phyloP scores from a whole-genome alignment of 768 basidiomycete species.

The Cystobasidium ongulense region DNA sequence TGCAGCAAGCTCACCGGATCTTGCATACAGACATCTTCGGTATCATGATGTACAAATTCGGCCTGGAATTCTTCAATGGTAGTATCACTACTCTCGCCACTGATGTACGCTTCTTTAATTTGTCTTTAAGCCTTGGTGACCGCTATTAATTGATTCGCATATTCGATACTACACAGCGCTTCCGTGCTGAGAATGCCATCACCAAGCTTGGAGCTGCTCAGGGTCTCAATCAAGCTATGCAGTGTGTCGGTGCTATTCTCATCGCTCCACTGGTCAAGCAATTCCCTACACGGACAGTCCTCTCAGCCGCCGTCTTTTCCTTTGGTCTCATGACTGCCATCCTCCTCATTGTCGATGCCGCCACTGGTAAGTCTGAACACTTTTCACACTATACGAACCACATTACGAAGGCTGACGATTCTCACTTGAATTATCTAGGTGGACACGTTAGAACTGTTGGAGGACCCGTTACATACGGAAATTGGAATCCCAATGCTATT shows the following conservation, averaged over 20 bases:
- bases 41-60: slow-evolving; percentile 32
- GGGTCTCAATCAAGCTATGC: slow-evolving; percentile 41
- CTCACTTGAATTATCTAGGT: not conserved
- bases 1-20: not conserved
- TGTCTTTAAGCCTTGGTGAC: slow-evolving; percentile 26
- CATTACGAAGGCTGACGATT: no score
- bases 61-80: slow-evolving; percentile 34
- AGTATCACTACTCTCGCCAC: slow-evolving; percentile 35
- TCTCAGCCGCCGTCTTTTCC: slow-evolving; percentile 39
- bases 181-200: slow-evolving; percentile 37
- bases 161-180: slow-evolving; percentile 35
- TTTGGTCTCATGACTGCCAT: slow-evolving; percentile 41
- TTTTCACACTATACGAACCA: not conserved
- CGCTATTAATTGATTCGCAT: slow-evolving; percentile 25
- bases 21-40: slow-evolving; percentile 17
- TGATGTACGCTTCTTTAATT: not conserved
- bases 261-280: slow-evolving; percentile 43
- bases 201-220: slow-evolving; percentile 40
- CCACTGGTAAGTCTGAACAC: slow-evolving; percentile 35
- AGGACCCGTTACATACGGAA: slow-evolving; percentile 35
- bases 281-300: slow-evolving; percentile 41
- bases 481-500: slow-evolving; percentile 38
- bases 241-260: slow-evolving; percentile 40
- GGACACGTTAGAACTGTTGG: not conserved
- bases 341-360: slow-evolving; percentile 42